phyloP scores from a whole-genome alignment of 176 grass and related monocot species.

The Hordeum vulgare region MorexV3_pseudomolecules_assembly NC_058520.1:551366710-551367209 shows the following conservation, averaged over 20 bases:
- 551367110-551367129: neutral
- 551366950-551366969: neutral
- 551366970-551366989: neutral
- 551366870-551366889: neutral
- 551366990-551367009: neutral
- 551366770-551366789: too few relatives aligned
- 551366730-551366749: too few relatives aligned
- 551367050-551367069: neutral
- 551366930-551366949: neutral
- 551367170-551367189: too few relatives aligned
- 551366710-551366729: too few relatives aligned
- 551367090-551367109: neutral
- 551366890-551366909: neutral
- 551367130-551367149: neutral
- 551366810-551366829: neutral
- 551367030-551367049: neutral
- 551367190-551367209: too few relatives aligned
- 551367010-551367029: neutral
- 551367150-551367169: too few relatives aligned
- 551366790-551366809: too few relatives aligned
- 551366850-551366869: neutral
- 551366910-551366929: neutral
- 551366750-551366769: too few relatives aligned
- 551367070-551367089: too few relatives aligned
- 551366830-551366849: neutral